Conservation (phyloP, 768 basidiomycete genomes). For the Udeniomyces megalosporus region DNA sequence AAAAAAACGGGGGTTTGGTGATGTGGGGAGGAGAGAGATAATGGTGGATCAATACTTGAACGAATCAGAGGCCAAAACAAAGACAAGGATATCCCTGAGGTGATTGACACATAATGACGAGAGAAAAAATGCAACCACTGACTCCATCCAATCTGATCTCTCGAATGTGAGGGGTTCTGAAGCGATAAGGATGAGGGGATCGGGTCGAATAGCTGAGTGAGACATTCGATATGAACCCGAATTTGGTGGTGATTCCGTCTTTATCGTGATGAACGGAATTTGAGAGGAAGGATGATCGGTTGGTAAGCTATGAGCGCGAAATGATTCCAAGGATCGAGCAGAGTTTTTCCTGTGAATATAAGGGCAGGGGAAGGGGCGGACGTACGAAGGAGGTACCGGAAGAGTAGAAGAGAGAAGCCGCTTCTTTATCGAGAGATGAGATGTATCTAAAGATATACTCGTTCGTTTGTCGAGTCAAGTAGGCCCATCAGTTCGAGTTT, state of each 20-base stretch:
- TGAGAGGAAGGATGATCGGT: background rate
- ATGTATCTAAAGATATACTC: constrained; percentile 62
- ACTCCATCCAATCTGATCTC: constrained; percentile 96
- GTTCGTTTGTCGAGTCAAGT: too few species aligned
- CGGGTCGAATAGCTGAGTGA: constrained; percentile 12
- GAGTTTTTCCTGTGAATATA: too few species aligned
- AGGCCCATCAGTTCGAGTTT: too few species aligned
- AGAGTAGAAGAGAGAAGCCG: constrained; percentile 90
- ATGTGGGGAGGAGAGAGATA: background rate
- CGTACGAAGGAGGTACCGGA: constrained; percentile 86
- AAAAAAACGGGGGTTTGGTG: background rate
- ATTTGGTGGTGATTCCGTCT: background rate
- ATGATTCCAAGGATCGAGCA: background rate
- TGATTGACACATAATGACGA: background rate
- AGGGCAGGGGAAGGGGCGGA: constrained; percentile 18
- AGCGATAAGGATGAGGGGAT: constrained; percentile 37
- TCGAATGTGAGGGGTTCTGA: constrained; percentile 95
- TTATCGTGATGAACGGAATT: too few species aligned
- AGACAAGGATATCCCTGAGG: too few species aligned
- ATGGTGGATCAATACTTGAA: too few species aligned
- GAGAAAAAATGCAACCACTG: too few species aligned
- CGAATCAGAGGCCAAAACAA: background rate
- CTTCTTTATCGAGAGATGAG: constrained; percentile 76
- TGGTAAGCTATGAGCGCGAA: background rate
- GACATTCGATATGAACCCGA: background rate